Evolutionary conservation across 1,139 yeast species (phyloP), one percentile per base, ranked within the genome.

Genomic region (Lodderomyces margitis): DNA sequence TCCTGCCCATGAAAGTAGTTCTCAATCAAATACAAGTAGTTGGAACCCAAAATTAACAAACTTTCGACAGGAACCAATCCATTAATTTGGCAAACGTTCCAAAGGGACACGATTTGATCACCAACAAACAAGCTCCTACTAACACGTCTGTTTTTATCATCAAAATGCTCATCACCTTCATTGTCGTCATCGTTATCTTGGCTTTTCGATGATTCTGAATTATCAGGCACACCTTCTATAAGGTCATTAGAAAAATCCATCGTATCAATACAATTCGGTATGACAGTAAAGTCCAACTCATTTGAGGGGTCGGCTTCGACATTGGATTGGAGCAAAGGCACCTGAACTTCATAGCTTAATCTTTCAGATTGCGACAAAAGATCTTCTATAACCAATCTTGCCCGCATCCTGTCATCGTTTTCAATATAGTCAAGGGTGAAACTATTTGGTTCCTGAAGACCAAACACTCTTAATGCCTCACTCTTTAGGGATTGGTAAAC

Each of bases 61-160:
- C 92, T 86, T 54, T 87, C 95, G 17, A 74, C 66, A 1, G 89
- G 80, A 17, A 81, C 86, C 17, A 87, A 63, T 0, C 95, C 95
- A 45, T 82, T 66, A 19, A 87, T 77, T 40, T 81, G 81, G 46
- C 89, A 79, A 2, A 85, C 79, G 57, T 87, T 87, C 82, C 87
- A 81, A n/a, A 87, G 62, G 8, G 79, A 78, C 11, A 68, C 70
- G 21, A 87, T 84, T 41, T 73, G 75, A 56, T 87, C 96, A n/a
- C 87, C 86, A 44, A 79, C 73, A 52, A 67, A 81, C 39, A 87
- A 62, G 51, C 85, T 77, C 44, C 91, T 69, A 21, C 87, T 63
- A 0, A 87, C 84, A 54, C 83, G 83, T 42, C 95, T 65, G 56
- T 87, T 86, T 51, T 79, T 80, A 55, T 86, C 94, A 46, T 82